Base-by-base conservation (phyloP, 257 asterid species). In the Jaltomata sinuosa region DNA sequence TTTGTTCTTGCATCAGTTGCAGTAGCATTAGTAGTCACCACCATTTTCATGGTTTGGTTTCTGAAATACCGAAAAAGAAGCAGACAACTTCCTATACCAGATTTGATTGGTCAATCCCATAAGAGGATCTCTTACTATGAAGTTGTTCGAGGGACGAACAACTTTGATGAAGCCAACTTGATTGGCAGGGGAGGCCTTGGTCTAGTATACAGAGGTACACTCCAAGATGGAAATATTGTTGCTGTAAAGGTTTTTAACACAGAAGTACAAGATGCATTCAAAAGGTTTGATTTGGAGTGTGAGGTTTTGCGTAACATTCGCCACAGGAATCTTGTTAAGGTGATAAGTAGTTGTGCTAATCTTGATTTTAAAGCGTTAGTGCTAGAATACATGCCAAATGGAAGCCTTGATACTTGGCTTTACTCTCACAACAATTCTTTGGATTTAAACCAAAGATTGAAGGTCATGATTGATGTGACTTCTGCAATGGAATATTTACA, bases 251-350 rank as follows among this genome's bases (percentile, higher is more conserved):
- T 83, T 38, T 83, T 79, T 57, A 81, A 81, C 45, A 11, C 32
- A 9, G 84, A 81, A 54, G 50, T 64, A 61, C 59, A 78, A 45
- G 80, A 19, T 59, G 79, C 69, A 79, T 12, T 53, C 10, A 62
- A 36, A 25, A 52, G 81, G 25, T 84, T 84, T 53, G 67, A 62
- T 47, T 83, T 11, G 32, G 80, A 84, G 55, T 84, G 87, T 77
- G 27, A 84, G 81, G 47, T 62, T 18, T 62, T 84, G 38, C 47
- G 69, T 15, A 78, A 76, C 69, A 52, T 84, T 62, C 84, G 87
- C 5, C 87, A 79, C 4, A 84, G 84, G 31, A 84, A 84, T 76
- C 79, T 84, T 40, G 79, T 79, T 29, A 50, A 79, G 55, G 84
- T 84, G 42, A 79, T 79, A 32, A 76, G 59, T 2, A 55, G 86